Evolutionary conservation across 2,329 filamentous ascomycete genomes (phyloP).

Genomic region (Monosporascus sp.): DNA sequence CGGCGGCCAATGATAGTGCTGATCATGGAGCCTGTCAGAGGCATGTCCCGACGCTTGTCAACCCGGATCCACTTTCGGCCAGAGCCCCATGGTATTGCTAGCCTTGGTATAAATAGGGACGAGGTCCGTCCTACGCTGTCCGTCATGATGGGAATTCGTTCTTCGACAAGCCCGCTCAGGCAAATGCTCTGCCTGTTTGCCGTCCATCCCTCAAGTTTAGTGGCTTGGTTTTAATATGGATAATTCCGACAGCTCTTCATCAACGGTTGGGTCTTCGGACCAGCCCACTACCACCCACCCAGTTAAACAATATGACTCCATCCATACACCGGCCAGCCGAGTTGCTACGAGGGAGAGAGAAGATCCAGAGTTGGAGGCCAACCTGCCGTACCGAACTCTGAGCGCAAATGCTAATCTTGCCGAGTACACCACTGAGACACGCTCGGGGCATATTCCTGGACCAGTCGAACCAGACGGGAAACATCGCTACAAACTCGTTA

Average conservation of each 20-base stretch:
- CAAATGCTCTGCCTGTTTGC: too few relatives aligned
- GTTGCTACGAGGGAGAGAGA: constrained; percentile 29
- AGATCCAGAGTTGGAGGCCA: constrained; percentile 41
- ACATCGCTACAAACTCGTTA: constrained; percentile 52
- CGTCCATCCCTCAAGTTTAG: too few relatives aligned
- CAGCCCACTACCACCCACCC: background rate
- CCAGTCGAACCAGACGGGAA: constrained; percentile 24
- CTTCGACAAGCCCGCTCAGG: too few relatives aligned
- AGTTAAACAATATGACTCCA: background rate
- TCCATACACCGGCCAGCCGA: background rate
- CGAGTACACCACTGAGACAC: constrained; percentile 63
- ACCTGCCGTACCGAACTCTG: constrained; percentile 63
- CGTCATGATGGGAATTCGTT: too few relatives aligned
- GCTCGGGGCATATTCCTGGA: constrained; percentile 55
- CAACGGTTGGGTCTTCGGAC: background rate
- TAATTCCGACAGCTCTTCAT: background rate
- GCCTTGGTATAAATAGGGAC: background rate
- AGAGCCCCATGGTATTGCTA: background rate
- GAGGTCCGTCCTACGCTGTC: too few relatives aligned
- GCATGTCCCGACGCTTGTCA: background rate
- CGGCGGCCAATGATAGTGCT: background rate
- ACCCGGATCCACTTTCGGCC: too few relatives aligned
- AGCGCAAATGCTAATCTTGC: constrained; percentile 55
- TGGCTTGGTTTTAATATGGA: background rate
- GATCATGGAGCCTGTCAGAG: background rate